Evolutionary conservation across 2,329 filamentous ascomycete species (phyloP).

Genomic region (Sclerotinia sclerotiorum): DNA sequence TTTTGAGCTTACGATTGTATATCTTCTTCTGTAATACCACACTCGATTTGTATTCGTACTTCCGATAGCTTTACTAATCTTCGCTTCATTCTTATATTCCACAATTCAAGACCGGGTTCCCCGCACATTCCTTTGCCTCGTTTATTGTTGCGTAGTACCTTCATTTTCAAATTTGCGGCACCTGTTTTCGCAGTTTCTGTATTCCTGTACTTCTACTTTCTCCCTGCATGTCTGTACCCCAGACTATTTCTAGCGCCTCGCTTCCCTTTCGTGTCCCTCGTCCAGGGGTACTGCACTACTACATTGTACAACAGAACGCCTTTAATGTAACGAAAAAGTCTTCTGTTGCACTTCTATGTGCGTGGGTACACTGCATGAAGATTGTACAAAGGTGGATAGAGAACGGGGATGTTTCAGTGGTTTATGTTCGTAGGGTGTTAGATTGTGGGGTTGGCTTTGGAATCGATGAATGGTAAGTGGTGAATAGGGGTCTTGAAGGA

Average conservation of each 20-base stretch:
- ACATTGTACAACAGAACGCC: neutral
- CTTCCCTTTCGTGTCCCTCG: too few relatives aligned
- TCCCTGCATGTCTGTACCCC: too few relatives aligned
- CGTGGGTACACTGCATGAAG: neutral
- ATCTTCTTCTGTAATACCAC: neutral
- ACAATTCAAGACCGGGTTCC: too few relatives aligned
- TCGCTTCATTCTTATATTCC: neutral
- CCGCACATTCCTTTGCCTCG: too few relatives aligned
- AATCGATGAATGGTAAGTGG: neutral
- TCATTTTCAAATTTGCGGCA: too few relatives aligned
- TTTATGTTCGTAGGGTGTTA: neutral
- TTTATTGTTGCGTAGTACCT: too few relatives aligned
- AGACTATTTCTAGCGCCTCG: too few relatives aligned
- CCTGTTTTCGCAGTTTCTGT: too few relatives aligned
- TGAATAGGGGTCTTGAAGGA: neutral
- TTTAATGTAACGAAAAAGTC: neutral
- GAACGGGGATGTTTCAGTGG: neutral
- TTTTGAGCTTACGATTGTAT: neutral
- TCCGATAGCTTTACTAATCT: neutral
- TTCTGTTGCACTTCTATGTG: conserved; percentile 2
- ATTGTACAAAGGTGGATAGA: neutral
- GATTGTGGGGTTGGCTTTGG: too few relatives aligned
- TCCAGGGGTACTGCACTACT: too few relatives aligned
- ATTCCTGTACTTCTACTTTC: too few relatives aligned
- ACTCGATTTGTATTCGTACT: neutral